Base-by-base conservation (phyloP, 2,329 filamentous ascomycete genomes). In the Akanthomyces muscarius region DNA sequence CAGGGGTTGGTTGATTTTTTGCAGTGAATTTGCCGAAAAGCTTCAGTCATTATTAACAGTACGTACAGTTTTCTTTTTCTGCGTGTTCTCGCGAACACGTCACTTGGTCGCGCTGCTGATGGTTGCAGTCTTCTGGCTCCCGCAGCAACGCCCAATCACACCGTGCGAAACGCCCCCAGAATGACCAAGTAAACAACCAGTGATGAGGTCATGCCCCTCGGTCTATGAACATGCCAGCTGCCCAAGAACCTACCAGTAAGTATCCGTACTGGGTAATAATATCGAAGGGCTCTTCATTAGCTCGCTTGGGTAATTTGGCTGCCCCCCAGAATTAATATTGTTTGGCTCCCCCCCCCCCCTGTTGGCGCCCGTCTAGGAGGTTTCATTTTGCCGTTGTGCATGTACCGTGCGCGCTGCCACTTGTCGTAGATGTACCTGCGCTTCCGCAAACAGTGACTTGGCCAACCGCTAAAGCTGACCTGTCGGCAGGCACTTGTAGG, bases 201-300 rank as follows among this genome's bases (percentile, higher is more conserved):
- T 54, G 58, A 61, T 61, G 58, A 61, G 58, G 59, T 61, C 59
- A 61, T 61, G 59, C 59, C 50, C 38, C 57, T 14, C 23, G 33
- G 45, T 14, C 16, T 3, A 16, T 23, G 45, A 47, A 60, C 57
- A 60, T 60, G 47, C 47, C 47, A 52, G 38, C 45, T 50, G 23
- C 41, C 28, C 28, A 6, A 30, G 28, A 30, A 21, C 21, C 21
- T 21, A 21, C 21, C 21, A 21, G 21, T 21, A 21, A 21, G 21
- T 21, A 21, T 21, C 21, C 21, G 21, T 21, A 21, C 21, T 21
- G 21, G 21, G 21, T 21, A 21, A 21, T 21, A 38, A 36, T 14
- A 23, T 38, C 23, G 51, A 5, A 36, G 50, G 50, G 13, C 30
- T n/a, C 5, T 53, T n/a, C 21, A 2, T 14, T 48, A 36, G 44